Percentiles rank a stretch among this genome's conserved stretches.
Conservation (phyloP, 164 flowering plant genomes). For the Sedum album region DNA sequence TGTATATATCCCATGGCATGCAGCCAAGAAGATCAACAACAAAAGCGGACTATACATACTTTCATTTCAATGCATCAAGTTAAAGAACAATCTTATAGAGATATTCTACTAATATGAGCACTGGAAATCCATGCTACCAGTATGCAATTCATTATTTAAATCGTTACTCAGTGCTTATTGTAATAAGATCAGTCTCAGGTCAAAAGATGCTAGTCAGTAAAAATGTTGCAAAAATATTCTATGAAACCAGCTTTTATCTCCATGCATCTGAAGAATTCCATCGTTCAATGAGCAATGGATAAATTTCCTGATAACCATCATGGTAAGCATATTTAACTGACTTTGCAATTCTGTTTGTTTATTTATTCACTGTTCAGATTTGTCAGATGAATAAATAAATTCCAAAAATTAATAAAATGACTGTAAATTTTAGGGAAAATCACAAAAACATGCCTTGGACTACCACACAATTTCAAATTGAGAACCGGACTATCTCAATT, state of each 20-base stretch:
- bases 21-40: no score
- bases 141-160: not conserved
- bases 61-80: slow-evolving; percentile 15
- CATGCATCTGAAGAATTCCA: no score
- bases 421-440: no score
- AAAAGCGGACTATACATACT: no score
- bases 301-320: not conserved
- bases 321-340: not conserved
- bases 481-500: no score
- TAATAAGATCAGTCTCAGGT: not conserved
- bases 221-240: not conserved
- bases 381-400: no score
- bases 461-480: no score
- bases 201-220: not conserved
- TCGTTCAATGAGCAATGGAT: no score
- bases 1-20: slow-evolving; percentile 92
- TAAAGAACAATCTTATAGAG: not conserved
- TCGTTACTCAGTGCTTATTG: not conserved
- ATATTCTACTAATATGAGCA: not conserved
- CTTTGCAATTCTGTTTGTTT: no score
- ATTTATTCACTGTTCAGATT: no score
- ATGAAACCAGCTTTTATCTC: not conserved
- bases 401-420: no score
- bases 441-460: no score
- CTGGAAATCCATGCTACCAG: not conserved